phyloP scores from a whole-genome alignment of 306 rosid genomes.

The Begonia peltatifolia region DNA sequence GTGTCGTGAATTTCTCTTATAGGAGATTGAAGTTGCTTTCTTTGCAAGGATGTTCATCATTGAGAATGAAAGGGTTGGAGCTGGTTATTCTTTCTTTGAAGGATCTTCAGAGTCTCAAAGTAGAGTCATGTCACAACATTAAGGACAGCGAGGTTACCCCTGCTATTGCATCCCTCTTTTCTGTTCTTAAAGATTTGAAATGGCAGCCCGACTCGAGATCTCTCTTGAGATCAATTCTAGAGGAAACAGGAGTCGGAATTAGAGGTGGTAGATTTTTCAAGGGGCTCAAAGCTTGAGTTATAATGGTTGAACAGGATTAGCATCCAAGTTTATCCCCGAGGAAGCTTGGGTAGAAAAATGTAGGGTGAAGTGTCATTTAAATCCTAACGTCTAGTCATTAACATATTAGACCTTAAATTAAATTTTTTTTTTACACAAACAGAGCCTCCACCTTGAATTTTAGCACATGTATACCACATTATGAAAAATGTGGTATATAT shows the following conservation, averaged over 20 bases:
- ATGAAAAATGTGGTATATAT: too few species aligned
- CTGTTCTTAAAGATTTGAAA: conserved; percentile 26
- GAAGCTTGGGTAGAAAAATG: too few species aligned
- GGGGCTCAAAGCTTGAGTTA: background rate
- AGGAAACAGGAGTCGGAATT: conserved; percentile 15
- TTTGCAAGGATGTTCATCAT: conserved; percentile 30
- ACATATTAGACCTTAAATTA: too few species aligned
- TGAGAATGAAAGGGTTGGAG: conserved; percentile 31
- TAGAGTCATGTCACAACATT: conserved; percentile 25
- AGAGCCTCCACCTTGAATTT: too few species aligned
- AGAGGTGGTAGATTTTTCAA: conserved; percentile 38
- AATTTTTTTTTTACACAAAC: too few species aligned
- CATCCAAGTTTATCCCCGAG: conserved; percentile 4
- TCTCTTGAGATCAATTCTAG: conserved; percentile 22
- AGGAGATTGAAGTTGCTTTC: conserved; percentile 30
- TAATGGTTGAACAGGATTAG: conserved; percentile 5
- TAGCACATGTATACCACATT: too few species aligned
- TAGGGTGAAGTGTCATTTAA: too few species aligned
- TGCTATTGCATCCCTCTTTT: conserved; percentile 25
- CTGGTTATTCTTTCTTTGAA: conserved; percentile 31
- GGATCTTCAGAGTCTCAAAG: conserved; percentile 35
- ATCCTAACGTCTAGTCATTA: too few species aligned
- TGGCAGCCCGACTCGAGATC: conserved; percentile 36
- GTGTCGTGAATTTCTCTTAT: background rate
- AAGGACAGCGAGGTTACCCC: conserved; percentile 26